These are phyloP conservation scores for Boletus tomentosulus DNA, from an alignment of 768 basidiomycete genomes.

Conservation along the genomic window DNA sequence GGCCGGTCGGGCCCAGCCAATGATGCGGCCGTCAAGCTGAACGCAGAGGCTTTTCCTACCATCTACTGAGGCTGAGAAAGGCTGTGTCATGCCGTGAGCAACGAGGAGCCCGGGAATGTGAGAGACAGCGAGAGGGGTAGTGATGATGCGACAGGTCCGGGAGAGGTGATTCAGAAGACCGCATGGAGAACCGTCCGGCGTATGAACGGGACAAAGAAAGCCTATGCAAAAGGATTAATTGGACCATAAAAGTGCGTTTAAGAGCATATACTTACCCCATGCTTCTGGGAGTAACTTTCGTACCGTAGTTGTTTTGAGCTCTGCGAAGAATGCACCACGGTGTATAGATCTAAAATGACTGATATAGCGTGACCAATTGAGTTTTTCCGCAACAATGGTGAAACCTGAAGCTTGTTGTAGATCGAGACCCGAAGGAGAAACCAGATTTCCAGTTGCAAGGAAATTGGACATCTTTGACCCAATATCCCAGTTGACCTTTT, in stretches of 20 bases:
- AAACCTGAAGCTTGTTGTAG: constrained; percentile 98
- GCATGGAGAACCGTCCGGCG: constrained; percentile 96
- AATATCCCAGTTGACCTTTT: constrained; percentile 86
- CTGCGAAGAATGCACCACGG: constrained; percentile 98
- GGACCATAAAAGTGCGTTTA: not conserved
- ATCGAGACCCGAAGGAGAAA: constrained; percentile 93
- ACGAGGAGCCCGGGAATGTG: constrained; percentile 80
- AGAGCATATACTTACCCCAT: constrained; percentile 64
- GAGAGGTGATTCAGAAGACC: constrained; percentile 97
- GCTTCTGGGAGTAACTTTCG: constrained; percentile 95
- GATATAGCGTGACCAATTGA: constrained; percentile 98
- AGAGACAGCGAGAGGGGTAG: constrained; percentile 64
- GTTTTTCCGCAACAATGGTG: constrained; percentile 97
- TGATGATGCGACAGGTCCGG: constrained; percentile 88
- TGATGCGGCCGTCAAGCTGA: constrained; percentile 92
- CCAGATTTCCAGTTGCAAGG: constrained; percentile 93
- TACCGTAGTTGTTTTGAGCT: constrained; percentile 96
- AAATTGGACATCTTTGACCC: constrained; percentile 89
- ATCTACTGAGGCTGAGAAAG: constrained; percentile 75
- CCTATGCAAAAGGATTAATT: constrained; percentile 42
- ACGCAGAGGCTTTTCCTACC: constrained; percentile 80
- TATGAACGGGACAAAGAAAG: constrained; percentile 97
- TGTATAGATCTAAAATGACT: constrained; percentile 98
- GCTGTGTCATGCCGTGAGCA: constrained; percentile 91
- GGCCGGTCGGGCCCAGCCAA: constrained; percentile 84